Conservation (phyloP, 2,329 filamentous ascomycete genomes). For the Pleoardoris graminearum region DNA sequence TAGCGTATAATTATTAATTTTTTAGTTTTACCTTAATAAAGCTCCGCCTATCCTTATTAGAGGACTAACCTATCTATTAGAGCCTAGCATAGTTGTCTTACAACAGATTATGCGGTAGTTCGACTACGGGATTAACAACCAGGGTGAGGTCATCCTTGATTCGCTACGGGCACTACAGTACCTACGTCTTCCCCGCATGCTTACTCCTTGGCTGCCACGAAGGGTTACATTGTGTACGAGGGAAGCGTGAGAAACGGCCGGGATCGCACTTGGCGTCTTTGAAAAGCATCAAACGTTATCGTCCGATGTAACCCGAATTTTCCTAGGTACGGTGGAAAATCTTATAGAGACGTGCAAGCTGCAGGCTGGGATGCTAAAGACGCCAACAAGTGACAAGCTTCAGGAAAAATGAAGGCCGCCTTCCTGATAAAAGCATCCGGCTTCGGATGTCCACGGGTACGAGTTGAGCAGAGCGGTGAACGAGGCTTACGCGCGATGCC, state of each 20-base stretch:
- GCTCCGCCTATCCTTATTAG: too few species aligned
- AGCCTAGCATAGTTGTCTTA: too few species aligned
- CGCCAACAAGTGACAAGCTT: not conserved
- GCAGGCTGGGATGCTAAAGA: not conserved
- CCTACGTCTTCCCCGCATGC: conserved; percentile 25
- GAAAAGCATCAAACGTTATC: not conserved
- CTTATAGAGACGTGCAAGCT: not conserved
- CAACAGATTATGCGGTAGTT: too few species aligned
- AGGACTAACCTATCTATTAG: too few species aligned
- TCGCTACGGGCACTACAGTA: conserved; percentile 5
- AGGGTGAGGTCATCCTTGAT: conserved; percentile 3
- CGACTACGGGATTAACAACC: conserved; percentile 14
- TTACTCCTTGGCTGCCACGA: conserved; percentile 19
- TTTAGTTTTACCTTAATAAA: too few species aligned
- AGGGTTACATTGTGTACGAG: conserved; percentile 9
- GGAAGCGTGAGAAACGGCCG: not conserved
- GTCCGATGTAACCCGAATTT: not conserved
- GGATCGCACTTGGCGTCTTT: not conserved
- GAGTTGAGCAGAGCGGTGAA: not conserved
- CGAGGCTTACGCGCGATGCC: not conserved
- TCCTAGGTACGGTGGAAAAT: not conserved
- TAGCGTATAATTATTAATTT: too few species aligned
- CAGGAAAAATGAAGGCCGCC: not conserved
- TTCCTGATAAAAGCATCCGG: conserved; percentile 2
- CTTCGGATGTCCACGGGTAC: conserved; percentile 4